Conservation (phyloP, 1,139 yeast species). For the Lodderomyces oxycetoniae region DNA sequence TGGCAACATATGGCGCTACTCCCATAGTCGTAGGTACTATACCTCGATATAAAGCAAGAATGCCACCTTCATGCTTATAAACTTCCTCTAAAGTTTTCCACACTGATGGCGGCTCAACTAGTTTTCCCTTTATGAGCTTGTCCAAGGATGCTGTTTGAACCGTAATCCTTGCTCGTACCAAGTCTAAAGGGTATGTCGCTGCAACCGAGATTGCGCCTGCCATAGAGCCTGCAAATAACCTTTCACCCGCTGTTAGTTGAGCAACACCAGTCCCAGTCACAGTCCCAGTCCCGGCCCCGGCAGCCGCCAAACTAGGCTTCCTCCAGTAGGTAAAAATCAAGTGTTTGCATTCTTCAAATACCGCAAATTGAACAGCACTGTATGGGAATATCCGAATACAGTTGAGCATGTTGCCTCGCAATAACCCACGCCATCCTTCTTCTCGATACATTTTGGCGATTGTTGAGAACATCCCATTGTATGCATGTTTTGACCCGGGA, state of each 20-base stretch:
- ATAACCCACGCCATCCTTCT: slow-evolving; percentile 85
- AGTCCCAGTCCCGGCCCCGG: too few relatives aligned
- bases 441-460: slow-evolving; percentile 75
- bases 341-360: slow-evolving; percentile 68
- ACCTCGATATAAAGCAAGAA: slow-evolving; percentile 76
- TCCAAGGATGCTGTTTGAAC: slow-evolving; percentile 80
- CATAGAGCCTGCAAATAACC: slow-evolving; percentile 71
- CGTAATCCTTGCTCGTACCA: slow-evolving; percentile 83
- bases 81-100: slow-evolving; percentile 53
- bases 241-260: slow-evolving; percentile 42
- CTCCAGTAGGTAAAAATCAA: slow-evolving; percentile 27
- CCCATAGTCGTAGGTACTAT: slow-evolving; percentile 85
- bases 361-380: slow-evolving; percentile 90
- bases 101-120: slow-evolving; percentile 63
- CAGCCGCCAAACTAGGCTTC: slow-evolving; percentile 15
- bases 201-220: slow-evolving; percentile 81
- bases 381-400: slow-evolving; percentile 90
- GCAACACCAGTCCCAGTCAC: too few relatives aligned
- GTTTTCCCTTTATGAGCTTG: slow-evolving; percentile 43
- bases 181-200: slow-evolving; percentile 87
- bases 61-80: slow-evolving; percentile 75
- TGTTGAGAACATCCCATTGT: slow-evolving; percentile 72
- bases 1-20: slow-evolving; percentile 93
- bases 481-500: slow-evolving; percentile 56
- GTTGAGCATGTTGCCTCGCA: slow-evolving; percentile 86